Evolutionary conservation across 2,329 filamentous ascomycete species (phyloP), one percentile per base, ranked within the genome.

Genomic region (Neofusicoccum parvum): DNA sequence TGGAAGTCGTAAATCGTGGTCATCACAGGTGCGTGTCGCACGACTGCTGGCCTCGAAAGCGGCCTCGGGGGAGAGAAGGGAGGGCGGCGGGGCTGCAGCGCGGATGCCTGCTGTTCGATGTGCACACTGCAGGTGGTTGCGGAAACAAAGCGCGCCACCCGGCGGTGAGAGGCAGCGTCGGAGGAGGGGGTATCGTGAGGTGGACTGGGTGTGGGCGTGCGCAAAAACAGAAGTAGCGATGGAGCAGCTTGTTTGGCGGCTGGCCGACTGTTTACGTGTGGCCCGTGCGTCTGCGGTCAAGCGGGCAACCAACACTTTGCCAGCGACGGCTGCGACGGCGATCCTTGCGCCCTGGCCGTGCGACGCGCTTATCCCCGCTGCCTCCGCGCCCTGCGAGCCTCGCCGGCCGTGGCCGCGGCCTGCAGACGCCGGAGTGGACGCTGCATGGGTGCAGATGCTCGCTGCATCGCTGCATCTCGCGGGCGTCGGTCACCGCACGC

Each of bases 1-100:
- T 69, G 62, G 50, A 23, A 65, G 37, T 60, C 54, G 56, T 51
- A 34, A 65, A 46, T 62, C 56, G 64, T 65, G 36, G n/a, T 62
- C 64, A 65, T 65, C 64, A 65, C 54, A 54, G 39, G 54, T 39
- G 62, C 54, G 46, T 37, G 54, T 65, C n/a, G 54, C 54, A 60
- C 46, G 43, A 27, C 37, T 48, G 43, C 27, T 48, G 62, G 62
- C 50, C 32, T 56, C 60, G 62, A 54, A 49, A 27, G 62, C 62
- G 62, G 50, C 50, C 27, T 23, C 14, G 39, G 39, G 9, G 50
- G 17, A 48, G 17, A 46, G 27, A 36, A 46, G 43, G 48, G 32
- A 23, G 14, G 23, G 62, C 49, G 46, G 62, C 37, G 23, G 37
- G 37, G 37, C 43, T 17, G 56, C 43, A 46, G 56, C 43, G 43